Evolutionary conservation across 108 stramenopile genomes (phyloP).

Genomic region (Cyclostephanos tholiformis): DNA sequence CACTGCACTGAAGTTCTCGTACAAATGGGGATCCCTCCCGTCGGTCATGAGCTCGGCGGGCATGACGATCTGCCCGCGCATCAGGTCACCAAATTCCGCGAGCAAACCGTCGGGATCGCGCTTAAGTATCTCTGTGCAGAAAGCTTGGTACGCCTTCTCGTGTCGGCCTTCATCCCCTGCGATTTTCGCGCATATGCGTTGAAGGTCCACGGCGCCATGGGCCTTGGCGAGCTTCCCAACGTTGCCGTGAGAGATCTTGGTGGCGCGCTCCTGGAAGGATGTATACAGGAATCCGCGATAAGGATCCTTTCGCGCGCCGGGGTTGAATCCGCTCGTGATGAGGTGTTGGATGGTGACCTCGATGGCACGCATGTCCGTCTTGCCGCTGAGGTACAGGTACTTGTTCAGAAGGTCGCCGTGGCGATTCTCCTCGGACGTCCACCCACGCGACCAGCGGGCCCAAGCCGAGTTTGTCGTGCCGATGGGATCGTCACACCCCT

Average conservation of each 20-base stretch:
- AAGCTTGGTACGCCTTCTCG: slow-evolving; percentile 91
- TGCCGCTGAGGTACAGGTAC: slow-evolving; percentile 85
- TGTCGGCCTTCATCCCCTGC: slow-evolving; percentile 93
- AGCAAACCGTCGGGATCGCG: slow-evolving; percentile 87
- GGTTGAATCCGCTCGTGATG: slow-evolving; percentile 91
- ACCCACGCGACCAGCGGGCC: slow-evolving; percentile 89
- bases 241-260: slow-evolving; percentile 87
- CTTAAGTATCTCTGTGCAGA: slow-evolving; percentile 82
- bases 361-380: slow-evolving; percentile 87
- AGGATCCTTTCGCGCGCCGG: slow-evolving; percentile 86
- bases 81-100: slow-evolving; percentile 83
- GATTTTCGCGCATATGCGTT: slow-evolving; percentile 85
- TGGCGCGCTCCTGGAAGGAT: slow-evolving; percentile 93
- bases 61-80: slow-evolving; percentile 91
- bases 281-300: slow-evolving; percentile 94
- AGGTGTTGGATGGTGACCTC: slow-evolving; percentile 94
- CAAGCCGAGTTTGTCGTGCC: slow-evolving; percentile 84
- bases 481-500: slow-evolving; percentile 92
- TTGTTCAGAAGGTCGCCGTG: slow-evolving; percentile 93
- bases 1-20: slow-evolving; percentile 84
- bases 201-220: slow-evolving; percentile 71
- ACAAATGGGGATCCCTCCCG: slow-evolving; percentile 71
- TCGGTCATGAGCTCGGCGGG: slow-evolving; percentile 93
- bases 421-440: slow-evolving; percentile 93
- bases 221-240: slow-evolving; percentile 80